Evolutionary conservation across 2,329 filamentous ascomycete species (phyloP), one percentile per base, ranked within the genome.

Genomic region (Colletotrichum somersetense): DNA sequence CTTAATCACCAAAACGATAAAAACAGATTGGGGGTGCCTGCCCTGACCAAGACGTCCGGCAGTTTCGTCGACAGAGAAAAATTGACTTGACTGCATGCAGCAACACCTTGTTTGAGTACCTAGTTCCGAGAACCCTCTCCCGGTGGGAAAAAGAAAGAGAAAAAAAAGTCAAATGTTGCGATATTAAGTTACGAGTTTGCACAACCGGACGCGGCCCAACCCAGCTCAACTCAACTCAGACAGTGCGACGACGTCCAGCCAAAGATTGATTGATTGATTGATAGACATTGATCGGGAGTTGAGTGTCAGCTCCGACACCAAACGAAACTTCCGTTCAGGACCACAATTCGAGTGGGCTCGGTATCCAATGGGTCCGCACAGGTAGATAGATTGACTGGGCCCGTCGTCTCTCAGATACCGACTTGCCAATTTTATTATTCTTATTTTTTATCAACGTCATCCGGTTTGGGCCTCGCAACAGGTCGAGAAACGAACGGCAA

Each of bases 141-240:
- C 7, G 26, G n/a, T 23, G 23, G 7, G 38, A 48, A 30, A 5
- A 8, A 42, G 16, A 12, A 16, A 40, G n/a, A 14, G 14, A 42
- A 42, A 5, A 16, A 40, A 40, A 30, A 50, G 35, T 30, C 69
- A 61, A 42, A 42, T 40, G 46, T 53, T 18, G 12, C 35, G 33
- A 20, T 35, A 56, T 69, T 71, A 63, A 55, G 69, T 72, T 69
- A 66, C 53, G 65, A 58, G 40, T 62, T 44, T 57, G 63, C 50
- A 35, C 48, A 57, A 52, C 67, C 50, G 40, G 18, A 62, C 48
- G 33, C 50, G 23, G 65, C 35, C 46, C 67, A 71, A 62, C 26
- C 68, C 52, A 42, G 4, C 38, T 14, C 11, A 26, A 50, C 35
- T 40, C 67, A 71, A 67, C 38, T 66, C 58, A 53, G 30, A 55